Conservation (phyloP, 257 asterid genomes). For the Penstemon eatonii region DNA sequence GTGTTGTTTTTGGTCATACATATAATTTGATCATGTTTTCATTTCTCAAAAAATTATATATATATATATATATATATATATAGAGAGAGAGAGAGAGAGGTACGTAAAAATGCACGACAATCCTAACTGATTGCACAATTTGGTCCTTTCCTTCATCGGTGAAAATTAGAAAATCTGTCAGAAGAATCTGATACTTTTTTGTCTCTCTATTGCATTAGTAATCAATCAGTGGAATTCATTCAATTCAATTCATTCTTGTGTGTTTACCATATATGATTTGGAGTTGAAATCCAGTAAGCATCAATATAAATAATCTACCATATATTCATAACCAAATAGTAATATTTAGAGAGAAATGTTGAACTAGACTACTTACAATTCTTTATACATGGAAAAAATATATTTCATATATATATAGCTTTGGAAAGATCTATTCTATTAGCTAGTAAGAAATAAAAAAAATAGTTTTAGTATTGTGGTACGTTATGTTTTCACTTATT, state of each 20-base stretch:
- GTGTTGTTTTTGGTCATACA: conserved; percentile 9
- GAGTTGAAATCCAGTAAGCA: not conserved
- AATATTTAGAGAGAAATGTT: too few species aligned
- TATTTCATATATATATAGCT: too few species aligned
- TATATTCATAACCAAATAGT: too few species aligned
- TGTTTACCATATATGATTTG: not conserved
- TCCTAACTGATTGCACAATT: conserved; percentile 38
- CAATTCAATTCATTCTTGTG: conserved; percentile 12
- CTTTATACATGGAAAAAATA: too few species aligned
- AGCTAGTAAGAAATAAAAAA: too few species aligned
- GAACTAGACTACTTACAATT: too few species aligned
- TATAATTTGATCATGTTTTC: not conserved
- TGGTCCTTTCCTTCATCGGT: conserved; percentile 34
- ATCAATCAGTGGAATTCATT: not conserved
- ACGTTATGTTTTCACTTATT: too few species aligned
- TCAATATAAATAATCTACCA: too few species aligned
- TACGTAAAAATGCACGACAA: conserved; percentile 41
- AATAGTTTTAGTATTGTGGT: too few species aligned
- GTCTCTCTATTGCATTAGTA: conserved; percentile 6
- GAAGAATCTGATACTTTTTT: conserved; percentile 43
- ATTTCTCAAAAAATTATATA: not conserved
- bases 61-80: conserved; percentile 9
- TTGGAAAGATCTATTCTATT: too few species aligned
- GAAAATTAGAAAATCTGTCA: conserved; percentile 45
- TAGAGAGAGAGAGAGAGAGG: not conserved